These are phyloP conservation scores for Dendrostoma leiphaemia DNA, from an alignment of 2,329 filamentous ascomycete genomes.

Conservation along the genomic window DNA sequence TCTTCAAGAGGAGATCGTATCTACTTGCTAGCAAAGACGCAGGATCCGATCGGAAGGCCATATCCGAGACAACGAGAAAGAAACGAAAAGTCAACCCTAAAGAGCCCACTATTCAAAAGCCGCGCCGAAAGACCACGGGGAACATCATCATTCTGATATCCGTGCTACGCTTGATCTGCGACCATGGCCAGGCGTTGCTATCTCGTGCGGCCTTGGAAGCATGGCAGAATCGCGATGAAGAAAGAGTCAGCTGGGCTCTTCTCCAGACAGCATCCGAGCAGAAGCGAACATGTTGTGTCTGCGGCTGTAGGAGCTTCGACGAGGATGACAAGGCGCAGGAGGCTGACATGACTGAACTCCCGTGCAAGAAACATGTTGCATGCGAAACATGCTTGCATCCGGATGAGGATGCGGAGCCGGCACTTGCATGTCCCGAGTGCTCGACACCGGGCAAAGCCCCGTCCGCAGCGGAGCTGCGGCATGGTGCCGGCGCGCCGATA, in stretches of 20 bases:
- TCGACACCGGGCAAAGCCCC: background rate
- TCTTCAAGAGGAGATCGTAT: slow-evolving; percentile 22
- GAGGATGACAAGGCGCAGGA: background rate
- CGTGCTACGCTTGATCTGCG: slow-evolving; percentile 29
- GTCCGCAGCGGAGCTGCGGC: background rate
- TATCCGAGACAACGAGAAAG: background rate
- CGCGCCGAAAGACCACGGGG: background rate
- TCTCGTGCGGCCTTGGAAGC: slow-evolving; percentile 18
- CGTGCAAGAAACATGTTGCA: slow-evolving; percentile 1
- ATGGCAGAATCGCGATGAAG: slow-evolving; percentile 18
- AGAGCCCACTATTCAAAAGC: background rate
- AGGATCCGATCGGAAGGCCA: background rate
- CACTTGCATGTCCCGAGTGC: background rate
- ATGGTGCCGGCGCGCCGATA: background rate
- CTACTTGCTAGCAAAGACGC: slow-evolving; percentile 6
- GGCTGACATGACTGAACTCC: background rate
- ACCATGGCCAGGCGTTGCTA: slow-evolving; percentile 29
- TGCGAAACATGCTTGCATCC: background rate
- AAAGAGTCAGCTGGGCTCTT: slow-evolving; percentile 1
- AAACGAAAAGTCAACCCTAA: background rate
- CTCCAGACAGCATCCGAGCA: background rate
- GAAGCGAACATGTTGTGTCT: background rate
- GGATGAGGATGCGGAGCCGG: background rate
- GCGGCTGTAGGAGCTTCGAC: background rate
- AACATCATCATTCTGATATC: slow-evolving; percentile 26